A percentile compares a stretch with the other conserved stretches of the same genome.
Evolutionary conservation across 2,329 filamentous ascomycete genomes (phyloP).

Genomic region (Cladobotryum mycophilum): DNA sequence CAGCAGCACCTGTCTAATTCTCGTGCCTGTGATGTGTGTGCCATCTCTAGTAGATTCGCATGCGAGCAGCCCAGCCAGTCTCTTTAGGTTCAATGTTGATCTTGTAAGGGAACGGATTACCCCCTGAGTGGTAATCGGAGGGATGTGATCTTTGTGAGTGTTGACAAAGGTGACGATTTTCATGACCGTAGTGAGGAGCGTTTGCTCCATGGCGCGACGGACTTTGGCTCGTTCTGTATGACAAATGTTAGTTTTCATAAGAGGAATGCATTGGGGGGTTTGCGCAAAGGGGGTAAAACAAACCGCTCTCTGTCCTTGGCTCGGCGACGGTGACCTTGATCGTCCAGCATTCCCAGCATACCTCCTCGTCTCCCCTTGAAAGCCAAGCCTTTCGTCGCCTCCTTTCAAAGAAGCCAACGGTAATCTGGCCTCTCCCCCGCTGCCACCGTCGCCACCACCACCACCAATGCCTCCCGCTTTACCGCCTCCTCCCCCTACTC

Average conservation of each 20-base stretch:
- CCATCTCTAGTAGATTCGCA: conserved; percentile 59
- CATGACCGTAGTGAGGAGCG: conserved; percentile 77
- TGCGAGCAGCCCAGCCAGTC: conserved; percentile 68
- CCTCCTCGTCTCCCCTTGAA: conserved; percentile 78
- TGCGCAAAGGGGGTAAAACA: conserved; percentile 22
- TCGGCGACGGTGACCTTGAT: conserved; percentile 89
- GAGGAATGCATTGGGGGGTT: neutral
- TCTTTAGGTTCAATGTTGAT: conserved; percentile 82
- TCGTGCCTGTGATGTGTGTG: neutral
- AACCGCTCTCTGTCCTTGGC: conserved; percentile 81
- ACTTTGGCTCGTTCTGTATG: conserved; percentile 74
- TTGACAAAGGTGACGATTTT: conserved; percentile 88
- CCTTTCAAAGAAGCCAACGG: conserved; percentile 93
- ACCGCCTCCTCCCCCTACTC: conserved; percentile 48
- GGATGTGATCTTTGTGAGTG: conserved; percentile 89
- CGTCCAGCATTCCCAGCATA: conserved; percentile 96
- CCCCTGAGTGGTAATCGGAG: conserved; percentile 89
- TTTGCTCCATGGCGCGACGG: conserved; percentile 83
- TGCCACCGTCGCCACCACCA: conserved; percentile 30
- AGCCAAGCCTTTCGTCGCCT: conserved; percentile 75
- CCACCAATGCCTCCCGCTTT: conserved; percentile 6
- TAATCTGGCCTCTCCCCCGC: conserved; percentile 71
- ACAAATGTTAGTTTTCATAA: neutral
- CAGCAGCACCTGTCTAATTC: no score
- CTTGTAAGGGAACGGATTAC: conserved; percentile 92